These are phyloP conservation scores for Boletellus deceptivus DNA, from an alignment of 1,284 basidiomycete genomes.

Conservation along the genomic window DNA sequence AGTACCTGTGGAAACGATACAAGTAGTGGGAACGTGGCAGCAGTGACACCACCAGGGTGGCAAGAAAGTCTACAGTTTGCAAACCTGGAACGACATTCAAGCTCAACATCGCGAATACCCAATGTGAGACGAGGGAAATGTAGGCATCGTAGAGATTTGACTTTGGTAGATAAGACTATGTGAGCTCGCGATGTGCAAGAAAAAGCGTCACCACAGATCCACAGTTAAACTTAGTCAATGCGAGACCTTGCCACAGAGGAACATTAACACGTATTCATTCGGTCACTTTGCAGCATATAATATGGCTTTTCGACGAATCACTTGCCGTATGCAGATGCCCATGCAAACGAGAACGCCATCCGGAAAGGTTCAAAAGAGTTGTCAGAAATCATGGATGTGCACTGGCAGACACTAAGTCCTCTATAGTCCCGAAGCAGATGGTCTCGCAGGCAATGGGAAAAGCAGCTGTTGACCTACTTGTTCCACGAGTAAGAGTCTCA, in stretches of 20 bases:
- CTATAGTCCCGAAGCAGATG: constrained; percentile 34
- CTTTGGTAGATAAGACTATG: background rate
- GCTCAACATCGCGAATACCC: background rate
- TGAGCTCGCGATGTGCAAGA: background rate
- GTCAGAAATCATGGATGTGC: too few relatives aligned
- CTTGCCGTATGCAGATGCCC: constrained; percentile 68
- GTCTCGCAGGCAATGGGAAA: constrained; percentile 54
- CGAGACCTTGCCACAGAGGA: constrained; percentile 34
- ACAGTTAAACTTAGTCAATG: constrained; percentile 60
- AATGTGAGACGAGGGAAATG: constrained; percentile 4
- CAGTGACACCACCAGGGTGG: constrained; percentile 51
- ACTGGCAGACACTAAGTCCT: too few relatives aligned
- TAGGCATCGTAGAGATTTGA: constrained; percentile 67
- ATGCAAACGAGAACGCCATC: constrained; percentile 63
- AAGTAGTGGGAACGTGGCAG: constrained; percentile 28
- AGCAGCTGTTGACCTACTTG: too few relatives aligned
- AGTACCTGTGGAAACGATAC: background rate
- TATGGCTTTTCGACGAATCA: constrained; percentile 1
- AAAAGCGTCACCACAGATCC: constrained; percentile 61
- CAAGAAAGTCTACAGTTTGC: constrained; percentile 50
- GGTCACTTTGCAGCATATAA: background rate
- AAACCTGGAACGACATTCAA: constrained; percentile 44
- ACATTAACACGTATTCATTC: background rate
- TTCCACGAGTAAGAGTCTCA: constrained; percentile 71
- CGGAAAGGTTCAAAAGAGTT: constrained; percentile 50